Evolutionary conservation across 2,329 filamentous ascomycete species (phyloP).

Genomic region (Chaetomiaceae sp.): DNA sequence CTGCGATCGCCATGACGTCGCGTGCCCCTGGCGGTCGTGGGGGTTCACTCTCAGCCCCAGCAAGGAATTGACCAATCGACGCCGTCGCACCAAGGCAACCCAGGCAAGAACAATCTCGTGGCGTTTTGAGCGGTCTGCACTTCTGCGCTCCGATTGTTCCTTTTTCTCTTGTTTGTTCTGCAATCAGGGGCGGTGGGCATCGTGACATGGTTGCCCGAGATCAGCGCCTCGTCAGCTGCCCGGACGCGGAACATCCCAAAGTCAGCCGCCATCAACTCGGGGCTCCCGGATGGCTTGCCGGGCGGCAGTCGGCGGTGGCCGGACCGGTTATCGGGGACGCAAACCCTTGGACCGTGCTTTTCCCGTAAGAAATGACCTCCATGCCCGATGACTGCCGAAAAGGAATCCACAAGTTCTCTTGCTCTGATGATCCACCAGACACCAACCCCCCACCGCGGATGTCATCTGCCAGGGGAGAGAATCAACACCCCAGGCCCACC

Average conservation of each 20-base stretch:
- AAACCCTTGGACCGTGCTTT: not conserved
- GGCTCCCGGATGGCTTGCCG: slow-evolving; percentile 6
- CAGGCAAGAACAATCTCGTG: not conserved
- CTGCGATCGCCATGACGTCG: slow-evolving; percentile 6
- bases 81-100: not conserved
- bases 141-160: not conserved
- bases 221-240: not conserved
- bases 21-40: slow-evolving; percentile 10
- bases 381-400: slow-evolving; percentile 3
- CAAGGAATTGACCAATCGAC: slow-evolving; percentile 7
- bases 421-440: too few species aligned
- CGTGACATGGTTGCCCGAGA: not conserved
- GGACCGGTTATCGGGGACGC: slow-evolving; percentile 7
- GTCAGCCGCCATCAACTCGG: not conserved
- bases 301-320: slow-evolving; percentile 12
- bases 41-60: not conserved
- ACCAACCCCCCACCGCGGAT: not conserved
- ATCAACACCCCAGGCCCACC: not conserved
- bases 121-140: not conserved
- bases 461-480: not conserved
- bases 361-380: too few species aligned
- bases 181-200: not conserved
- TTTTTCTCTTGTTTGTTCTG: not conserved
- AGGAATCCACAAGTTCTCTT: too few species aligned
- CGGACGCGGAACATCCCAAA: not conserved